These are phyloP conservation scores for Cucurbita argyrosperma DNA, from an alignment of 306 rosid species.

Conservation along the genomic window DNA sequence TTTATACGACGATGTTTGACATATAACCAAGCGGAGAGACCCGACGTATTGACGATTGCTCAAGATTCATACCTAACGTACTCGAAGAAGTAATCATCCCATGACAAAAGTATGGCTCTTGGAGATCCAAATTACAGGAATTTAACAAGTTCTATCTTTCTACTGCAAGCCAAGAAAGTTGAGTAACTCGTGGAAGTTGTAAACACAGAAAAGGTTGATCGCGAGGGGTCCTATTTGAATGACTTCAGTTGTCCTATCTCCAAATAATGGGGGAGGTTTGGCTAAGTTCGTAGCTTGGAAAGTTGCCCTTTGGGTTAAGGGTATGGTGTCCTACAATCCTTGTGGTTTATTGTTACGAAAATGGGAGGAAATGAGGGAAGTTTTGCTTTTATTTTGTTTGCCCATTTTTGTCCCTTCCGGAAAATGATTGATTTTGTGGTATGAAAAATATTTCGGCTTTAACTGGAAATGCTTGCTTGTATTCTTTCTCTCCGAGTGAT, in stretches of 20 bases:
- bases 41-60: slow-evolving; percentile 74
- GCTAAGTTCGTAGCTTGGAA: not conserved
- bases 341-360: not conserved
- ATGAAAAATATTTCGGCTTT: not conserved
- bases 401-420: not conserved
- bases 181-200: not conserved
- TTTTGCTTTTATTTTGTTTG: not conserved
- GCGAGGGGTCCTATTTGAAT: not conserved
- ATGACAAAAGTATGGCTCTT: not conserved
- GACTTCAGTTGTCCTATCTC: not conserved
- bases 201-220: not conserved
- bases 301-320: not conserved
- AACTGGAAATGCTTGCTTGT: not conserved
- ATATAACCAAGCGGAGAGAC: slow-evolving; percentile 83
- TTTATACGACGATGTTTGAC: slow-evolving; percentile 79
- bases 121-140: not conserved
- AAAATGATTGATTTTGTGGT: not conserved
- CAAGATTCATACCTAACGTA: slow-evolving; percentile 86
- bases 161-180: not conserved
- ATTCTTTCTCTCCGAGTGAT: not conserved
- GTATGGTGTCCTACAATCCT: not conserved
- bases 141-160: not conserved
- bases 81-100: slow-evolving; percentile 40
- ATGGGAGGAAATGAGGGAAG: slow-evolving; percentile 1
- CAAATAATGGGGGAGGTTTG: not conserved